Base-by-base conservation (phyloP, 176 grass and related monocot genomes). In the Triticum timopheevii region DNA sequence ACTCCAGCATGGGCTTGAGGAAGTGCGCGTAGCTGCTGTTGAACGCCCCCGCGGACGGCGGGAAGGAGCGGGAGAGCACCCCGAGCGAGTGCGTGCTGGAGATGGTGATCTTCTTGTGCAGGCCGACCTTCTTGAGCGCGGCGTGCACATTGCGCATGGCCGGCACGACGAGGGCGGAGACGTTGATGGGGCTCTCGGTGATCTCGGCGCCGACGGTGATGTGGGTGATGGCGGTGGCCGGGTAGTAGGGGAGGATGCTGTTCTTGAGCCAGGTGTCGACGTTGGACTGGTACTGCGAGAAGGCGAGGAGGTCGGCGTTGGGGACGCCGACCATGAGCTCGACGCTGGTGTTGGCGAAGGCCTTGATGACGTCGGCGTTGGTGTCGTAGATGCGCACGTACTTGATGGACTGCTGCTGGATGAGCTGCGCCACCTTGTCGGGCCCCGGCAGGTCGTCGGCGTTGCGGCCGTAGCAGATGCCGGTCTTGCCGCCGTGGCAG, bases 191-290 rank as follows among this genome's bases (percentile, higher is more conserved):
- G 85, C 79, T 94, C 82, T 99, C 97, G 12, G 97, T 99, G 27
- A 99, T 83, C 88, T 99, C 97, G 3, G 94, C 92, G n/a, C 94
- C 97, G 27, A 99, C 94, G 6, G 92, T 99, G 76, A 99, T 99
- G 80, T 93, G 87, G 27, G 90, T 93, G 83, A 99, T 94, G 76
- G 34, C 73, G 39, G 97, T 96, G 47, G 94, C 90, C 10, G 97
- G 94, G 85, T 99, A 99, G 81, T 96, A 99, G 1, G 93, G 92
- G 58, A 99, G 84, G 83, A 99, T 90, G 86, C 94, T 94, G 84
- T 96, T 99, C 89, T 94, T 99, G 52, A 99, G 90, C 97, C 97
- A 99, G 22, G 94, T 94, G 67, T 99, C 94, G 1, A 99, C 97
- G 50, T 96, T 99, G 78, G 94, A 96, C 84, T 99, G 97, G 94